Evolutionary conservation across 2,329 filamentous ascomycete genomes (phyloP), one percentile per base, ranked within the genome.

Genomic region (Neopestalotiopsis clavispora): DNA sequence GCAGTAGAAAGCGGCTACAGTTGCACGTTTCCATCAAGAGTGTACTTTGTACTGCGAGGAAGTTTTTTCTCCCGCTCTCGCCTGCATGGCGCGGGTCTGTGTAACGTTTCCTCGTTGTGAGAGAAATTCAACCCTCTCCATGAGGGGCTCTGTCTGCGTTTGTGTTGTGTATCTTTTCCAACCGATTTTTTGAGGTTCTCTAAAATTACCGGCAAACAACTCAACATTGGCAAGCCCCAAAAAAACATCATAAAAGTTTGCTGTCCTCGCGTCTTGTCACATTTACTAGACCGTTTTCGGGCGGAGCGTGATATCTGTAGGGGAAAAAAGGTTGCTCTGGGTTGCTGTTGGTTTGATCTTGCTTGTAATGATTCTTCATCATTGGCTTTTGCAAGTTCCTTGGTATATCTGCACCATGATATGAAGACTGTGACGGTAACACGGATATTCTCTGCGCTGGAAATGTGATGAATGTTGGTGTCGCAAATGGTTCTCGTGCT

Each of bases 161-260:
- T 66, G 63, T 45, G 63, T 66, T 38, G 63, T 66, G 10, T 38
- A 45, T 34, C 30, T 56, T 32, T 62, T 28, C 57, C 49, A 45
- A 66, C 38, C 49, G 63, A 14, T 66, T 38, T n/a, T 28, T 12
- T 23, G 14, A 32, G 23, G 23, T 28, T 28, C 23, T 66, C 49
- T 34, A 20, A 28, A 3, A 57, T 23, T 34, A 66, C n/a, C 45
- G 62, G 49, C 45, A 56, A 56, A 66, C 38, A 45, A 4, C 20
- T 14, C 5, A 4, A 42, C 32, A 32, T 17, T 13, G 23, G 62
- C 10, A 5, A 40, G 38, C 4, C 38, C 38, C 10, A 30, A 52
- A 7, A 13, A 13, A 28, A 3, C 23, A 28, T 17, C 17, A 12
- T 13, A 20, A 13, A 66, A 57, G 63, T 66, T 66, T 66, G 49